Base-by-base conservation (phyloP, 164 flowering plant genomes). In the Liriodendron chinense region DNA sequence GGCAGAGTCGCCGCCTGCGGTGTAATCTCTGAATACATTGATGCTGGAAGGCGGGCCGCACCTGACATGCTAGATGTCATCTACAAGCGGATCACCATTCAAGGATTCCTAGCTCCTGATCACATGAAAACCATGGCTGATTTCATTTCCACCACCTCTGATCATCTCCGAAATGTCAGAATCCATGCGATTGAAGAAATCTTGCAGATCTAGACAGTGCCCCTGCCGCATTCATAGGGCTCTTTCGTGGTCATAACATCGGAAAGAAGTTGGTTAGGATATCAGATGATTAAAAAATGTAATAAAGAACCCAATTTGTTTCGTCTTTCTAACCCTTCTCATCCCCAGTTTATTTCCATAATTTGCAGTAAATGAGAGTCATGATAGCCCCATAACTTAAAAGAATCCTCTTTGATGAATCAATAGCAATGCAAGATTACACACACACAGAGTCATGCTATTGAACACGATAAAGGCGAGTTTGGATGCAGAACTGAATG, bases 1-100 rank as follows among this genome's bases (percentile, higher is more conserved):
- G 97, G 97, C 2, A 83, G 94, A 77, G 85, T 91, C 9, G 93
- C 88, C 1, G 84, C 76, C 1, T 92, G 97, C 57, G 97, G 98
- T 3, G 88, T 81, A 9, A 92, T 91, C 1, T 82, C 95, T 0
- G 86, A 88, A 62, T 90, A 92, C 47, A 86, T 88, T 1, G 82
- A 81, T 14, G 23, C 65, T 1, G 78, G 62, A 10, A 85, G 56
- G 70, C 49, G 78, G 50, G 89, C 89, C 43, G 83, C 84, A 18
- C 94, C 87, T 0, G 68, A 86, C 66, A 86, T 89, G 91, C 18
- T 87, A 2, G 86, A 87, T 3, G 75, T 92, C 21, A 63, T 90
- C 3, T 90, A 87, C 83, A 88, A 87, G 78, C 78, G 93, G 66
- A 84, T 91, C 69, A 86, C 74, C 4, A 82, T 93, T 20, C 86